Evolutionary conservation across 148 eudicot species (phyloP).

Genomic region (Rhododendron williamsianum): DNA sequence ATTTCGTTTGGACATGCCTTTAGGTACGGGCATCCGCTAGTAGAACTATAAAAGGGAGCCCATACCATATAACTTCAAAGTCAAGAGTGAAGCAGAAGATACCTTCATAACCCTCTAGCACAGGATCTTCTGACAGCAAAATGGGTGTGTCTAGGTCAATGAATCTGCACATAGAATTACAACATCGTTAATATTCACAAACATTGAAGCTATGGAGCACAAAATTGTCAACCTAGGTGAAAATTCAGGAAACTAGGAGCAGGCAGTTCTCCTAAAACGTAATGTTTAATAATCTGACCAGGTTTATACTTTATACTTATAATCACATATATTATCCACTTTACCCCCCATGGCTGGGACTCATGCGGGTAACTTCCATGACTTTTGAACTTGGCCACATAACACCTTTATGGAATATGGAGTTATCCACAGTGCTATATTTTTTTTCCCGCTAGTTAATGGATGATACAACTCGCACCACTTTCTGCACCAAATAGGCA

Average conservation of each 20-base stretch:
- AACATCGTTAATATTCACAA: neutral
- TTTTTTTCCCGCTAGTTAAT: neutral
- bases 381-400: neutral
- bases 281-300: neutral
- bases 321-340: neutral
- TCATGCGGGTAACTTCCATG: neutral
- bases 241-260: neutral
- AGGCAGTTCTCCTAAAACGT: neutral
- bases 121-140: slow-evolving; percentile 81
- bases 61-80: neutral
- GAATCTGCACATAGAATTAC: slow-evolving; percentile 39
- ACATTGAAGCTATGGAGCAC: neutral
- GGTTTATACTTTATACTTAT: neutral
- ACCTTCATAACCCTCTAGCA: slow-evolving; percentile 85
- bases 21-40: neutral
- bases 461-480: neutral
- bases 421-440: neutral
- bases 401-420: neutral
- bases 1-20: no score
- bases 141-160: slow-evolving; percentile 85
- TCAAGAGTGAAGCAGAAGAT: slow-evolving; percentile 4
- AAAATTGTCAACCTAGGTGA: neutral
- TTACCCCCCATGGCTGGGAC: neutral
- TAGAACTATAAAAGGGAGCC: neutral
- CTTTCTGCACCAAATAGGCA: neutral